Evolutionary conservation across 306 rosid genomes (phyloP).

Genomic region (Vigna nakashimae): DNA sequence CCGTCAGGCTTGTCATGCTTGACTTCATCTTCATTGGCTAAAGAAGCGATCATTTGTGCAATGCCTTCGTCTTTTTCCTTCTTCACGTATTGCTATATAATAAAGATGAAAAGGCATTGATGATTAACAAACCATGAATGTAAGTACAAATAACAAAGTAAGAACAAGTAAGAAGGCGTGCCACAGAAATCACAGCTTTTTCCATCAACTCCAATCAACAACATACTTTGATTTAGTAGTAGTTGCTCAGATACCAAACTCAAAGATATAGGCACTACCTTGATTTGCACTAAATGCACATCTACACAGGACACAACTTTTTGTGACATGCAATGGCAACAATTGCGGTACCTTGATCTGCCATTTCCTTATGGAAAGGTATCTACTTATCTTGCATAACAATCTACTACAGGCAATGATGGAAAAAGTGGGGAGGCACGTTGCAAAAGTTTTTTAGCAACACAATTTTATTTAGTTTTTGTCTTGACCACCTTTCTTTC

Average conservation of each 20-base stretch:
- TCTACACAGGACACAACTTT: not conserved
- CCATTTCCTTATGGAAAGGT: slow-evolving; percentile 13
- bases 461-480: not conserved
- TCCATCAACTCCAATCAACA: not conserved
- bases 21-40: slow-evolving; percentile 50
- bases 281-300: no score
- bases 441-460: slow-evolving; percentile 3
- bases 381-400: not conserved
- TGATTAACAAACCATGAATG: not conserved
- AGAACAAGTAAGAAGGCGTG: not conserved
- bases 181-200: slow-evolving; percentile 14
- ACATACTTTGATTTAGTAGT: no score
- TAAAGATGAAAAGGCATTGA: slow-evolving; percentile 15
- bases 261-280: no score
- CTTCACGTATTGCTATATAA: slow-evolving; percentile 57
- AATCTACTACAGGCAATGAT: not conserved
- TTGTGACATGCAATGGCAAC: not conserved
- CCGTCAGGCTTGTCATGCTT: slow-evolving; percentile 44
- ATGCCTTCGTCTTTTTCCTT: slow-evolving; percentile 51
- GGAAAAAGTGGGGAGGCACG: not conserved
- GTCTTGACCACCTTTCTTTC: no score
- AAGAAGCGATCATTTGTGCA: slow-evolving; percentile 41
- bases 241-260: no score
- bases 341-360: not conserved
- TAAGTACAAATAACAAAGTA: not conserved